Conservation (phyloP, 306 rosid genomes). For the Erythrophleum fordii region DNA sequence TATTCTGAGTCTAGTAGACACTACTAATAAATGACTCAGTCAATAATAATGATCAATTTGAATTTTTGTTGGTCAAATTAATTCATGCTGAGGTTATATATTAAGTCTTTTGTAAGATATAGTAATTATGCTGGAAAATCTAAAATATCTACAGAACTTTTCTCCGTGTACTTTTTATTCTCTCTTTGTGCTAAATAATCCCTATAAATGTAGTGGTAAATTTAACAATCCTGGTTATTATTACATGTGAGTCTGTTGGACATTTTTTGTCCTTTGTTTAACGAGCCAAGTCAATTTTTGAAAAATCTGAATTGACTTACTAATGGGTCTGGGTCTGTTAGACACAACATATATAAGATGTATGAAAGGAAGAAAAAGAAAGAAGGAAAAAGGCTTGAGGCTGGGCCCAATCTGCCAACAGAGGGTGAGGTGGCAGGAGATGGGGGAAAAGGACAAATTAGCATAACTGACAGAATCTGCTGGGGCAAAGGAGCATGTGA, state of each 20-base stretch:
- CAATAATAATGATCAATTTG: neutral
- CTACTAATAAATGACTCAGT: neutral
- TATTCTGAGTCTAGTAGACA: neutral
- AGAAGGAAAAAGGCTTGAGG: too few species aligned
- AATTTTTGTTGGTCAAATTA: neutral
- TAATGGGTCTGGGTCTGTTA: too few species aligned
- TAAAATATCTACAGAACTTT: neutral
- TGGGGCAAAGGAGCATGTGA: too few species aligned
- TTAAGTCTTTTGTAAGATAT: neutral
- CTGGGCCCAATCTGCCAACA: too few species aligned
- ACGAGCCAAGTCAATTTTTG: neutral
- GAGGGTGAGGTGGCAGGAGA: too few species aligned
- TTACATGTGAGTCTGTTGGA: neutral
- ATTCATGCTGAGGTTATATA: neutral
- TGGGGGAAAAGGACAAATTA: too few species aligned
- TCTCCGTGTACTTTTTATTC: neutral
- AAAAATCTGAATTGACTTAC: neutral
- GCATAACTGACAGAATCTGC: too few species aligned
- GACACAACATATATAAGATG: too few species aligned
- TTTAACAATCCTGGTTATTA: neutral
- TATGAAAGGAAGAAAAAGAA: too few species aligned
- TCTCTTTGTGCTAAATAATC: neutral
- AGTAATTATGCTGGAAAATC: neutral
- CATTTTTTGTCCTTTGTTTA: neutral
- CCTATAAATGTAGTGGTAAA: neutral